Evolutionary conservation across 1,139 yeast genomes (phyloP).

Genomic region (Geotrichum phurueaensis): DNA sequence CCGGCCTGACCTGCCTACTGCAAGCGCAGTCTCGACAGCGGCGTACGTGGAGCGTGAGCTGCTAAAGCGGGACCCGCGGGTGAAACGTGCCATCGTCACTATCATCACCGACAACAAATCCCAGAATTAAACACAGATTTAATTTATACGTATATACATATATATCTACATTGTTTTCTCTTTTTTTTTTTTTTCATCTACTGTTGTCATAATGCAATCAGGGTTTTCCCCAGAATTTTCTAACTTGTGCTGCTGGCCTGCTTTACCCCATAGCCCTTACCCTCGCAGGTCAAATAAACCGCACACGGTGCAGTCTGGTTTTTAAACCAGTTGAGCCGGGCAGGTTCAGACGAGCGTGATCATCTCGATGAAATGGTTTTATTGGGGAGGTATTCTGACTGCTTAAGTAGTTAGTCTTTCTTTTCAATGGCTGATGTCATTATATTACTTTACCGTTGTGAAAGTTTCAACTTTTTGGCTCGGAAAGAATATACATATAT

Average conservation of each 20-base stretch:
- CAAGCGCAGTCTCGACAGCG: slow-evolving; percentile 3
- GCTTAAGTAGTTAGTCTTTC: too few relatives aligned
- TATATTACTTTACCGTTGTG: too few relatives aligned
- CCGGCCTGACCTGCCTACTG: not conserved
- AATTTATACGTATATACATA: not conserved
- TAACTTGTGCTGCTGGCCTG: not conserved
- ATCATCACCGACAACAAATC: not conserved
- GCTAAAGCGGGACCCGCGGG: not conserved
- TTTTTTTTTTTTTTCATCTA: not conserved
- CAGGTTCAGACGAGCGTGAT: too few relatives aligned
- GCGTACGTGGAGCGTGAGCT: slow-evolving; percentile 3
- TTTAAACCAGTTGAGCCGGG: too few relatives aligned
- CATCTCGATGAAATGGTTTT: too few relatives aligned
- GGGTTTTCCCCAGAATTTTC: not conserved
- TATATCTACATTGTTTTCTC: not conserved
- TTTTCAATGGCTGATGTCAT: too few relatives aligned
- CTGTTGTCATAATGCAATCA: too few relatives aligned
- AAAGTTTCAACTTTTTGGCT: too few relatives aligned
- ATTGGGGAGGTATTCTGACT: too few relatives aligned
- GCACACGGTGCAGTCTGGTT: not conserved
- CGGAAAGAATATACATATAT: too few relatives aligned
- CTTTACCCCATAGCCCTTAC: not conserved
- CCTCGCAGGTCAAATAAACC: not conserved
- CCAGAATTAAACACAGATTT: not conserved
- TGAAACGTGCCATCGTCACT: slow-evolving; percentile 4